Evolutionary conservation across 2,329 filamentous ascomycete genomes (phyloP), one percentile per base, ranked within the genome.

Genomic region (Fusarium multiceps): DNA sequence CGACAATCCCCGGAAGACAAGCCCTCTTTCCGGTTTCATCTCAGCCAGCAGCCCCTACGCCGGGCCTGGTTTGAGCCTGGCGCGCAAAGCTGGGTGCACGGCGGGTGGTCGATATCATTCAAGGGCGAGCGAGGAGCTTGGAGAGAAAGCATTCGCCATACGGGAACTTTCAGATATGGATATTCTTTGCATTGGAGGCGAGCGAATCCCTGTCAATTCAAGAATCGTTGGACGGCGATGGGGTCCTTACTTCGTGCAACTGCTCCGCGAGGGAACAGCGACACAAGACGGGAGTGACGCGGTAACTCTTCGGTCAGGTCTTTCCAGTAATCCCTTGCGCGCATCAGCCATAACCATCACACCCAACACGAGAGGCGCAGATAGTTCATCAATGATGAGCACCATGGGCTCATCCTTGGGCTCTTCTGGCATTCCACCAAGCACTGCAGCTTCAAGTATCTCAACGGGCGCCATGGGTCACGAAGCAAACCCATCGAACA

Each of bases 101-200:
- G 91, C 90, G 8, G 93, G 93, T 23, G 94, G 94, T 6, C 88
- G 94, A 20, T 88, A 87, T 34, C 88, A 97, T 71, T 93, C 91
- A 12, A 86, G 88, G 34, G 92, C 92, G 14, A 94, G 94, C 2
- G 91, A 97, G 73, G 93, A 97, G 66, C 84, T 99, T 16, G 96
- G 96, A 7, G 91, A 93, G 70, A 89, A 93, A 78, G 92, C 93
- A 1, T 83, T 97, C 67, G 86, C 86, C 2, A 84, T 97, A 77
- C 89, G 90, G n/a, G 96, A 98, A 79, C 84, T 99, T 59, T 88
- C 93, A 4, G 96, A 99, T 74, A 99, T 99, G 96, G 96, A 98
- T 76, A 93, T 99, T 62, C 85, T 98, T 28, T 96, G 95, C 55
- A 90, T 97, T 43, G 92, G 92, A 21, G 95, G 95, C 23, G 95